Conservation (phyloP, 106 monocot species). For the Platanthera zijinensis region DNA sequence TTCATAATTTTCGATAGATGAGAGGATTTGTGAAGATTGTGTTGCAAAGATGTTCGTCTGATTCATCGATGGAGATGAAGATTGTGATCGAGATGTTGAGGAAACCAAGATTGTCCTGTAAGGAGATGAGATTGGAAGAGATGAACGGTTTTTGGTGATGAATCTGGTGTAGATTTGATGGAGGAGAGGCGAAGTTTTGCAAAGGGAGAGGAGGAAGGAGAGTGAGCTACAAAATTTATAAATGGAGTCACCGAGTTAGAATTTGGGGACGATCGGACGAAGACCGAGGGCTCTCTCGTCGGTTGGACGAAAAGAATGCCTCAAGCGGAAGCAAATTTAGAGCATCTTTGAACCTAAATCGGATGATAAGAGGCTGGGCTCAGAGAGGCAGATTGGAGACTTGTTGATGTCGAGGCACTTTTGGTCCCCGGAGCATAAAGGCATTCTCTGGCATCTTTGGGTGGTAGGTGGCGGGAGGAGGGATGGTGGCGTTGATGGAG, state of each 20-base stretch:
- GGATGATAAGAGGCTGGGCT: too few relatives aligned
- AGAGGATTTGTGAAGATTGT: conserved; percentile 3
- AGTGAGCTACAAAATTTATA: background rate
- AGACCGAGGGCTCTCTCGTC: background rate
- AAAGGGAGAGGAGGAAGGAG: conserved; percentile 15
- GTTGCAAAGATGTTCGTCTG: conserved; percentile 7
- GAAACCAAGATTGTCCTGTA: conserved; percentile 13
- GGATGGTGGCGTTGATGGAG: too few relatives aligned
- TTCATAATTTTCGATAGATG: background rate
- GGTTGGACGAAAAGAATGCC: background rate
- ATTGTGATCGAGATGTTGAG: conserved; percentile 17
- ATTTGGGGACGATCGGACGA: background rate
- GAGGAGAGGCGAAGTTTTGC: conserved; percentile 15
- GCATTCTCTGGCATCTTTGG: too few relatives aligned
- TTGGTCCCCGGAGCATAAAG: too few relatives aligned
- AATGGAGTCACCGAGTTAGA: background rate
- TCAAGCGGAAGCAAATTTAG: background rate
- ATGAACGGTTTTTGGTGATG: conserved; percentile 25
- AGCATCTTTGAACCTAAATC: too few relatives aligned
- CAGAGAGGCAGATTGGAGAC: too few relatives aligned
- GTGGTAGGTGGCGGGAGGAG: too few relatives aligned
- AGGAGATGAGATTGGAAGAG: conserved; percentile 15
- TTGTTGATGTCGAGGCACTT: too few relatives aligned
- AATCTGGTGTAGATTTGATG: conserved; percentile 25
- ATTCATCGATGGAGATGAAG: conserved; percentile 5